Evolutionary conservation across 352 stramenopile species (phyloP).

Genomic region (Globisporangium spinosum): DNA sequence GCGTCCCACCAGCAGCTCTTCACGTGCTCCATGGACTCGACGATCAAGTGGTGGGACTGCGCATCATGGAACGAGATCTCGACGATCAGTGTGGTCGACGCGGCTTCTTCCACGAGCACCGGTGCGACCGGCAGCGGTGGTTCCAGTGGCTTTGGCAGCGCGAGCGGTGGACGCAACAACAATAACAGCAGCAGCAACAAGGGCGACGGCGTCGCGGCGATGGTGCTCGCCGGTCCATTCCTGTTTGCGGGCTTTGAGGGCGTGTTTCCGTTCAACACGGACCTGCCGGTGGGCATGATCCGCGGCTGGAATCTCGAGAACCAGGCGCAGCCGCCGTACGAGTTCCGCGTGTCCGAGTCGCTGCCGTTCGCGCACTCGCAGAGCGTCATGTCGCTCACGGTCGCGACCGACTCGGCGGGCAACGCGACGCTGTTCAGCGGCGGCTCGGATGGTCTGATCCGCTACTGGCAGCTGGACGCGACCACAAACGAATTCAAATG

Average conservation of each 20-base stretch:
- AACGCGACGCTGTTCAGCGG: slow-evolving; percentile 77
- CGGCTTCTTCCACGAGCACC: slow-evolving; percentile 5
- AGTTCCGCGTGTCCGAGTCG: slow-evolving; percentile 57
- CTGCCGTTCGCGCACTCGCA: slow-evolving; percentile 77
- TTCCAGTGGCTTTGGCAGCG: slow-evolving; percentile 18
- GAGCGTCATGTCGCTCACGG: slow-evolving; percentile 65
- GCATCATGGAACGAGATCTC: slow-evolving; percentile 75
- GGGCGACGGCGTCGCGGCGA: slow-evolving; percentile 55
- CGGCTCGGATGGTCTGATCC: slow-evolving; percentile 67
- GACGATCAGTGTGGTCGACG: slow-evolving; percentile 58
- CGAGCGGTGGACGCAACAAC: slow-evolving; percentile 17
- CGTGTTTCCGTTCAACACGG: slow-evolving; percentile 47
- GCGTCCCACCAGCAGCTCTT: slow-evolving; percentile 68
- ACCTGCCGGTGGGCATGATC: slow-evolving; percentile 68
- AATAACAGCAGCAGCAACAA: slow-evolving; percentile 15
- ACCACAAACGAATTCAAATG: slow-evolving; percentile 73
- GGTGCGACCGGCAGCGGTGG: background rate
- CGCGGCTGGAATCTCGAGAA: slow-evolving; percentile 84
- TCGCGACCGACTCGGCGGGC: slow-evolving; percentile 62
- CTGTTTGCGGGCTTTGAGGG: slow-evolving; percentile 82
- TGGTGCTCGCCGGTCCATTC: slow-evolving; percentile 73
- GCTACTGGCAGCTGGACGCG: slow-evolving; percentile 80
- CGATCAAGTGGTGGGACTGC: slow-evolving; percentile 84
- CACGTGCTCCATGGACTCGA: slow-evolving; percentile 62
- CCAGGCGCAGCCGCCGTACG: slow-evolving; percentile 48